Evolutionary conservation across 1,139 yeast genomes (phyloP), one percentile per base, ranked within the genome.

Genomic region (Saccharomycopsis crataegensis): DNA sequence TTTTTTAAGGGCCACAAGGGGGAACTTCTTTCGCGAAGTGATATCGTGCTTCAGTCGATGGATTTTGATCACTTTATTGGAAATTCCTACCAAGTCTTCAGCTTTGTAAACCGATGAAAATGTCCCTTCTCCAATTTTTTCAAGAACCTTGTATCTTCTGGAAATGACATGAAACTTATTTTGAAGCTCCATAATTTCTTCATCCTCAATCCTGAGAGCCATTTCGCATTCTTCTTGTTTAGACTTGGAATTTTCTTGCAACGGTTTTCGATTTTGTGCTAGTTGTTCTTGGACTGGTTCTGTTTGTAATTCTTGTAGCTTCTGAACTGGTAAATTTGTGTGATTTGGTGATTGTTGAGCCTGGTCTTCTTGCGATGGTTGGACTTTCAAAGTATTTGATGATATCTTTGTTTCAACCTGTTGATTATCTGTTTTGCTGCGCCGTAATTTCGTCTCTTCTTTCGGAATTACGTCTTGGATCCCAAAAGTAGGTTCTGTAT

Each of bases 71-170:
- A 42, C 16, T 34, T 48, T 51, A 69, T 64, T 59, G 63, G 71
- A 50, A 69, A 70, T 62, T 1, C 78, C 79, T 55, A 72, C 71
- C 50, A 82, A 65, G 55, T 91, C 96, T 58, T 82, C 83, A 0
- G 98, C 96, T 64, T 86, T 86, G 73, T 89, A 93, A 4, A 93
- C 96, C 1, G 90, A 80, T 28, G 96, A 86, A 64, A 90, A 90
- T 0, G 98, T 90, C 32, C 98, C 97, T 66, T 91, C 97, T 11
- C 99, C 99, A 60, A 91, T 87, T 65, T 91, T 87, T 62, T 88
- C 94, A 40, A 87, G 70, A 31, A 93, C 71, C 44, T 82, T 73
- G 64, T 86, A 91, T 50, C 80, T 77, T 34, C 73, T 70, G 1
- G 80, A 70, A 47, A 91, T 72, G 0, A 77, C 77, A 2, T 83